Percentiles rank a stretch among this genome's conserved stretches.
Evolutionary conservation across 257 asterid species (phyloP).

Genomic region (Solanum sejunctum): DNA sequence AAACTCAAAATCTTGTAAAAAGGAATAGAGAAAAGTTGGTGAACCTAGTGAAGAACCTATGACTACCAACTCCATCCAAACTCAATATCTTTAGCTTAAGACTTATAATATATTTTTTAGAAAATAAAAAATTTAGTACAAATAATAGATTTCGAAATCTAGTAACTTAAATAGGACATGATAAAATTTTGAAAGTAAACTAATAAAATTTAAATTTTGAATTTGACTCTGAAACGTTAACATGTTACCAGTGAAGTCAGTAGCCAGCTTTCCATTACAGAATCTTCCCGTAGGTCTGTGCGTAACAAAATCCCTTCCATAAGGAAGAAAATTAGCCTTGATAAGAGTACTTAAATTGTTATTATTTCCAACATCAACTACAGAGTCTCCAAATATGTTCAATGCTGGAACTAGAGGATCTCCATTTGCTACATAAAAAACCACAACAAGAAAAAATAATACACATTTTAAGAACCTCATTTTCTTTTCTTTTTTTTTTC

Average conservation of each 20-base stretch:
- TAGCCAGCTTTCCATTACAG: constrained; percentile 84
- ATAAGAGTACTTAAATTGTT: constrained; percentile 46
- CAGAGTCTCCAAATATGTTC: constrained; percentile 72
- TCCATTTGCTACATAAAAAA: constrained; percentile 16
- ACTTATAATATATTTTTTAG: no score
- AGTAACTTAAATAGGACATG: no score
- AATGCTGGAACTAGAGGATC: constrained; percentile 73
- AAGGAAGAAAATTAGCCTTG: constrained; percentile 79
- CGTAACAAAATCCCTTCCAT: constrained; percentile 61
- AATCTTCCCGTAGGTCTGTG: constrained; percentile 83
- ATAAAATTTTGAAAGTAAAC: neutral
- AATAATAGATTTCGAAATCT: neutral
- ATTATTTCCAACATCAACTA: constrained; percentile 72
- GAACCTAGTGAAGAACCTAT: no score
- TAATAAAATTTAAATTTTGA: neutral
- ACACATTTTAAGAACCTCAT: constrained; percentile 28
- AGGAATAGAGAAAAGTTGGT: no score
- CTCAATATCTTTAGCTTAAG: no score
- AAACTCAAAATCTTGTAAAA: no score
- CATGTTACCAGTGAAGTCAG: constrained; percentile 58
- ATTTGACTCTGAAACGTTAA: neutral
- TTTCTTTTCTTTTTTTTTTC: neutral
- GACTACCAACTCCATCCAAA: no score
- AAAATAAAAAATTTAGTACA: no score
- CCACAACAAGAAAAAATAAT: constrained; percentile 7